phyloP scores from a whole-genome alignment of 2,329 filamentous ascomycete species.

The Pochonia chlamydosporia region DNA sequence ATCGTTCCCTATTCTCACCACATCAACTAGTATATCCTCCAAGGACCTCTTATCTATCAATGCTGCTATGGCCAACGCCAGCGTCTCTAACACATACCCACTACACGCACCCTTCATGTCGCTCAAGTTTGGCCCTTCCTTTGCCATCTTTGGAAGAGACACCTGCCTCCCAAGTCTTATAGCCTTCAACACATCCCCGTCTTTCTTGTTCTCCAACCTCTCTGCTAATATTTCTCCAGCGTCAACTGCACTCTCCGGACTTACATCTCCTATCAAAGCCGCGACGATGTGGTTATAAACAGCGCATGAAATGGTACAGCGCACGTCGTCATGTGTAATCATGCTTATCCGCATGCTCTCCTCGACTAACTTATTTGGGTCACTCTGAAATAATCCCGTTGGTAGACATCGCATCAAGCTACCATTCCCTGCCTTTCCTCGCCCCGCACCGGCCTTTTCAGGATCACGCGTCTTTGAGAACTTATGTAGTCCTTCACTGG shows the following conservation, averaged over 20 bases:
- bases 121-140: constrained; percentile 19
- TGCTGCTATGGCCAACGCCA: constrained; percentile 35
- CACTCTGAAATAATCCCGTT: constrained; percentile 32
- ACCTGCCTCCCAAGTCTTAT: background rate
- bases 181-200: background rate
- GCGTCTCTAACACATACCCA: constrained; percentile 38
- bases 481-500: constrained; percentile 23
- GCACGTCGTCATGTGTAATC: constrained; percentile 32
- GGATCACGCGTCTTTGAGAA: constrained; percentile 25
- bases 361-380: constrained; percentile 17
- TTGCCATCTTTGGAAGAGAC: constrained; percentile 18
- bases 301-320: constrained; percentile 30
- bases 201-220: background rate
- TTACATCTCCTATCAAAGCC: constrained; percentile 20
- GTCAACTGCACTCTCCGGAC: background rate
- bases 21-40: constrained; percentile 39
- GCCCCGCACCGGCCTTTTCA: constrained; percentile 28
- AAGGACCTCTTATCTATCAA: constrained; percentile 32
- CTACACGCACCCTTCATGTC: constrained; percentile 22
- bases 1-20: constrained; percentile 37
- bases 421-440: constrained; percentile 36
- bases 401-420: constrained; percentile 43
- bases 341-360: constrained; percentile 32
- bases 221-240: background rate
- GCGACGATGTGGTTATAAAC: constrained; percentile 34